These are phyloP conservation scores for Paratinospora sagittata DNA, from an alignment of 164 flowering plant genomes.

Conservation along the genomic window DNA sequence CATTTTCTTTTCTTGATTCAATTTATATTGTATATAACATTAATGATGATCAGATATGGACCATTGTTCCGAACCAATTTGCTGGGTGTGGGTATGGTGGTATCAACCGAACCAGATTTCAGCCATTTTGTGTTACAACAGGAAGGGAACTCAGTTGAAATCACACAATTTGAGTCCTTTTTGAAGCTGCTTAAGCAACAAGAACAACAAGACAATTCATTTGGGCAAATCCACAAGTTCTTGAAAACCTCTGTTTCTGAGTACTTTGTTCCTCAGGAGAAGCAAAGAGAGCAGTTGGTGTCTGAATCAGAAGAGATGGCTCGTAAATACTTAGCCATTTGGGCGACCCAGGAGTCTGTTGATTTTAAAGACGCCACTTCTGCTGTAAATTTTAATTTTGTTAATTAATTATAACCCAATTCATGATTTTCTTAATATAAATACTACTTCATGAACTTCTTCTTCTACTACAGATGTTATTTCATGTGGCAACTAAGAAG, in stretches of 20 bases:
- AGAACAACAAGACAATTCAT: not conserved
- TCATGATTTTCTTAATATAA: too few species aligned
- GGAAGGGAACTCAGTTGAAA: slow-evolving; percentile 32
- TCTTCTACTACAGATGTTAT: slow-evolving; percentile 10
- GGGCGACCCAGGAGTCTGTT: not conserved
- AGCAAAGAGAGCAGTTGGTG: slow-evolving; percentile 16
- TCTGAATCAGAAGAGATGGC: slow-evolving; percentile 1
- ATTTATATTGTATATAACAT: too few species aligned
- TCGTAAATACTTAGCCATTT: not conserved
- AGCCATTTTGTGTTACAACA: slow-evolving; percentile 29
- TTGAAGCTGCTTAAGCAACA: slow-evolving; percentile 16
- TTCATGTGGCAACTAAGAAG: not conserved
- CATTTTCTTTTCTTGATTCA: too few species aligned
- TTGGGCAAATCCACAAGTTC: slow-evolving; percentile 21
- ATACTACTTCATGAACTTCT: too few species aligned
- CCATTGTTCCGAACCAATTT: slow-evolving; percentile 25
- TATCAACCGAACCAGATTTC: slow-evolving; percentile 29
- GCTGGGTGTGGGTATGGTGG: slow-evolving; percentile 20
- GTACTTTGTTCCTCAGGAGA: slow-evolving; percentile 22
- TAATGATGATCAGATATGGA: slow-evolving; percentile 25
- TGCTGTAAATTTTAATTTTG: slow-evolving; percentile 4
- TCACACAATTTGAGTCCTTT: slow-evolving; percentile 27
- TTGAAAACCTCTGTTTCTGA: slow-evolving; percentile 13
- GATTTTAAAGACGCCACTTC: slow-evolving; percentile 3
- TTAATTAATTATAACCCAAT: too few species aligned